Base-by-base conservation (phyloP, 495 filamentous ascomycete species). In the Pseudotulostoma volvatum region DNA sequence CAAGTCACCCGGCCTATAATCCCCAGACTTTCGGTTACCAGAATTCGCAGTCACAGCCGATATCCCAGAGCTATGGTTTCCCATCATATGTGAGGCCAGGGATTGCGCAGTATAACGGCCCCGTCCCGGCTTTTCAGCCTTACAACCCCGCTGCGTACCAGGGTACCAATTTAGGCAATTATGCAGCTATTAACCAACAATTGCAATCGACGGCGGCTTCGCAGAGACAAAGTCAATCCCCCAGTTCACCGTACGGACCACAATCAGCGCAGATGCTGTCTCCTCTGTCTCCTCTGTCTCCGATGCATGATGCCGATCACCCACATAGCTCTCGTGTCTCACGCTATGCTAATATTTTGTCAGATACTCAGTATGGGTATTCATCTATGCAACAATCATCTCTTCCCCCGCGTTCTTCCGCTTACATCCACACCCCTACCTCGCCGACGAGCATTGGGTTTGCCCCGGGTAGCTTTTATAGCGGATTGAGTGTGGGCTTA, bases 121-220 rank as follows among this genome's bases (percentile, higher is more conserved):
- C 53, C 18, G 35, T 35, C 17, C 39, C 60, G 14, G 15, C 58
- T 11, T 69, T 75, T 47, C 76, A 76, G 49, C 75, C 76, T 11
- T 85, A 85, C 53, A 79, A 81, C 45, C 81, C 81, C 3, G 77
- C 80, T 13, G 71, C 75, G 16, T 84, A 78, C 43, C 70, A 74
- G 33, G 42, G 23, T 7, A 28, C 58, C 5, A 47, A 38, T 17
- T 45, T 54, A 4, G 37, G 49, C 1, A 41, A 48, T 14, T 41
- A 61, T 18, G 46, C 37, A 14, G 52, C 62, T 31, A 42, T 53
- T 2, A 54, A 44, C 18, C 40, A 60, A 14, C 46, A 49, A 18
- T 53, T 53, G 42, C 54, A 52, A 39, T 46, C 56, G 34, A 56
- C 60, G 43, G 40, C 51, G 39, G 47, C 39, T 18, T 50, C 49